Base-by-base conservation (phyloP, 805 yeast genomes). In the Suhomyces xylopsoci region DNA sequence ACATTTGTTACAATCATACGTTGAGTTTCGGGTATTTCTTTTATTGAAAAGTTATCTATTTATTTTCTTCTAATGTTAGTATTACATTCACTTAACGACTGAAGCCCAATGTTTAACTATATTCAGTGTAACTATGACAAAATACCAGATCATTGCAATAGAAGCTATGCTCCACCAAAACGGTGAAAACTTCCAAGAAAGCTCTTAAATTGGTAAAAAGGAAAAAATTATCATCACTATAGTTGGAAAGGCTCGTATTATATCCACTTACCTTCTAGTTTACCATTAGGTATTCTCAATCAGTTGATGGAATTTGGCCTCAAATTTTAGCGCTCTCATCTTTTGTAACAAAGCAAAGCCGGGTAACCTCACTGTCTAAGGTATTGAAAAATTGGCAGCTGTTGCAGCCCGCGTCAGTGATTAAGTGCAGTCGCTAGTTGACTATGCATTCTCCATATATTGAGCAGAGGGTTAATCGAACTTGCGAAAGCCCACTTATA, bases 121-220 rank as follows among this genome's bases (percentile, higher is more conserved):
- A 48, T 59, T 86, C 92, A 86, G 92, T 86, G 92, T 87, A 87
- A 87, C 92, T 87, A 87, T 87, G 92, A 87, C 93, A 78, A 76
- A 66, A 76, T 86, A 81, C 88, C 85, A 69, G 68, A 73, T 81
- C 86, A 81, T 75, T 62, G 83, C 84, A 73, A 64, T 65, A 61
- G 70, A 65, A 65, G 67, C 63, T 58, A 59, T 65, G 66, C 61
- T 68, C 77, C 78, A 74, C 80, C 78, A 82, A 83, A 77, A 79
- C 82, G 84, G 79, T 60, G 58, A 62, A 68, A 68, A 61, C 58
- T 68, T 59, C 69, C 59, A 58, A 58, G 54, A 61, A 57, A 57
- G 78, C 78, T 74, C 79, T 57, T 65, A 72, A 73, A 69, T 67
- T 60, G 60, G 62, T 65, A 62, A 61, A 64, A 63, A 57, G 53